Conservation (phyloP, 352 stramenopile genomes). For the Phytopythium boreale region DNA sequence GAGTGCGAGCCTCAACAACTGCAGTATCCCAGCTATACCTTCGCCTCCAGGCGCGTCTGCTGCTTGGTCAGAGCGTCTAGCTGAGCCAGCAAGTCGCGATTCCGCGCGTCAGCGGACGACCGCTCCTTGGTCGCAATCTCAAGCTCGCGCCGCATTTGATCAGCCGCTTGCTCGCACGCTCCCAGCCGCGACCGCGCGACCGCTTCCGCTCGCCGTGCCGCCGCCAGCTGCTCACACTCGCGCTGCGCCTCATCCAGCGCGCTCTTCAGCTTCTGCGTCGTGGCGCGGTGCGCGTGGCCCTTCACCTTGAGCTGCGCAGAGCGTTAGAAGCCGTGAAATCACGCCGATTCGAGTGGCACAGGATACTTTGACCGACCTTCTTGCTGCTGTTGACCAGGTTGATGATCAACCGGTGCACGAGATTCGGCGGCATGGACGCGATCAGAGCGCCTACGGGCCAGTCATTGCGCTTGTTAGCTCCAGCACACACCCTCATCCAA, state of each 20-base stretch:
- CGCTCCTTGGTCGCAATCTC: slow-evolving; percentile 27
- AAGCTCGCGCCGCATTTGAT: slow-evolving; percentile 29
- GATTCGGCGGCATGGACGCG: slow-evolving; percentile 51
- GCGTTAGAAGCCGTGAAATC: neutral
- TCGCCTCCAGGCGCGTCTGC: slow-evolving; percentile 39
- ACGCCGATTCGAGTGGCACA: neutral
- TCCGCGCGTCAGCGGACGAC: slow-evolving; percentile 22
- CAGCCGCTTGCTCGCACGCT: slow-evolving; percentile 26
- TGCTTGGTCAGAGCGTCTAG: slow-evolving; percentile 27
- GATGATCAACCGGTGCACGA: slow-evolving; percentile 68
- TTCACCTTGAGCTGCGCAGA: slow-evolving; percentile 33
- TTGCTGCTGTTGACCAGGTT: slow-evolving; percentile 60
- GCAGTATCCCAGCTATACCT: no score
- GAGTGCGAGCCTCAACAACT: neutral
- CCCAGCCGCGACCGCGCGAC: slow-evolving; percentile 26
- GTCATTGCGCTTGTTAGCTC: neutral
- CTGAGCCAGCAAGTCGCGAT: slow-evolving; percentile 28
- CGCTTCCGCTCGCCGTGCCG: slow-evolving; percentile 24
- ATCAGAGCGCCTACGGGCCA: slow-evolving; percentile 40
- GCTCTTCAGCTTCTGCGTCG: slow-evolving; percentile 30
- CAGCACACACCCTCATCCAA: no score
- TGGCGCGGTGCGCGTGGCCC: slow-evolving; percentile 27
- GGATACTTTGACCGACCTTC: slow-evolving; percentile 19
- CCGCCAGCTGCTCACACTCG: slow-evolving; percentile 33
- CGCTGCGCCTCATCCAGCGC: slow-evolving; percentile 19